Base-by-base conservation (phyloP, 371 early-diverging fungal genomes). In the Dinochytrium kinnereticum region DNA sequence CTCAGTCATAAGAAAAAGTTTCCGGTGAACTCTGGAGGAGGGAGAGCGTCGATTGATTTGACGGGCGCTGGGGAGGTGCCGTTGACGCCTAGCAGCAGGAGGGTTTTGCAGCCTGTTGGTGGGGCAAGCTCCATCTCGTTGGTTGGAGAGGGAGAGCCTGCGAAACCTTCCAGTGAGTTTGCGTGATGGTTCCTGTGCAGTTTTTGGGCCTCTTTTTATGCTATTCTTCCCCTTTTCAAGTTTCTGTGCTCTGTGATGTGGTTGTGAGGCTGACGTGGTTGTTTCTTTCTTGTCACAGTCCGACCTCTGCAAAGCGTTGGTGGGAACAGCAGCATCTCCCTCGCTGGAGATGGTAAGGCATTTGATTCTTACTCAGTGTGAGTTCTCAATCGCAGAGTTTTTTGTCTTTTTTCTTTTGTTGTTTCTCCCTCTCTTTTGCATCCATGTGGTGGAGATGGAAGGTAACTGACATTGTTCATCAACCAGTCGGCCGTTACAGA, bases 1-100 rank as follows among this genome's bases (percentile, higher is more conserved):
- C 55, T 53, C 5, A 53, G 55, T 26, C 55, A 53, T 24, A 13
- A n/a, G 13, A 53, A 53, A 53, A 53, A 53, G 55, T 53, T 53
- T 26, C 55, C 55, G 5, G 24, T 5, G 7, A 7, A 13, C n/a
- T 53, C 55, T 13, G 55, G 55, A 7, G 55, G 55, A 13, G 55
- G 55, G 5, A 53, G 26, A 24, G 55, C 55, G 55, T 53, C 55
- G 10, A n/a, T 53, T 13, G 55, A 53, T 53, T 26, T 53, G 13
- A 26, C 55, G 10, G 55, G 55, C 5, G 55, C n/a, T 53, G 55
- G 55, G 26, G 55, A 53, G 55, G 55, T 24, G 26, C n/a, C 13
- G 17, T 21, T 26, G 5, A n/a, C n/a, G n/a, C n/a, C n/a, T n/a
- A 5, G n/a, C 24, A 24, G 26, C 10, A 53, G 55, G 26, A 53